Conservation (phyloP, 2,329 filamentous ascomycete genomes). For the Aspergillus sp. region DNA sequence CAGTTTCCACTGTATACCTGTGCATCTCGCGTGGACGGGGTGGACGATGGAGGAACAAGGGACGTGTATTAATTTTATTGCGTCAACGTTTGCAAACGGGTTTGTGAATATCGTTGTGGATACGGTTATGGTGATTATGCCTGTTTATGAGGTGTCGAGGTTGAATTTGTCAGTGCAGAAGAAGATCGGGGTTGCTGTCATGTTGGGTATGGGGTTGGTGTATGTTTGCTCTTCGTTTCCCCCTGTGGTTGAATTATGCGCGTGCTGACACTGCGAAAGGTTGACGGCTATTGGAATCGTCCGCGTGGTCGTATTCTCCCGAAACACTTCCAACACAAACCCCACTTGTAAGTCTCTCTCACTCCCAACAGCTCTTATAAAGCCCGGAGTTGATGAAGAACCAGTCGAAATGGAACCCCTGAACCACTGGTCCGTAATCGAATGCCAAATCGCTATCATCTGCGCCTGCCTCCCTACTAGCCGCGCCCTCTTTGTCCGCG, state of each 20-base stretch:
- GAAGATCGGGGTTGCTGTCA: conserved; percentile 12
- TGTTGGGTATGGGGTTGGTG: conserved; percentile 15
- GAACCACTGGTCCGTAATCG: conserved; percentile 23
- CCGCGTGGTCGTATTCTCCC: conserved; percentile 20
- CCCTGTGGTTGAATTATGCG: neutral
- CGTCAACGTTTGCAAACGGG: conserved; percentile 10
- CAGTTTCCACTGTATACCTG: conserved; percentile 12
- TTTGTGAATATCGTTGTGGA: conserved; percentile 17
- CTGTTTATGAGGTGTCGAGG: conserved; percentile 15
- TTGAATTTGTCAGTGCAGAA: conserved; percentile 12
- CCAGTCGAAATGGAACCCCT: conserved; percentile 17
- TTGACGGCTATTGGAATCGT: conserved; percentile 2
- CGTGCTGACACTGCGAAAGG: too few relatives aligned
- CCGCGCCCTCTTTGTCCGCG: conserved; percentile 15
- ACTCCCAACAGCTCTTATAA: neutral
- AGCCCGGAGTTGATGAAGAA: neutral
- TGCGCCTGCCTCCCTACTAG: conserved; percentile 21
- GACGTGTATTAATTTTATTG: conserved; percentile 14
- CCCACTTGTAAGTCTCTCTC: conserved; percentile 1
- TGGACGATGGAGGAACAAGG: conserved; percentile 11
- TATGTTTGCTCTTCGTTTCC: conserved; percentile 1
- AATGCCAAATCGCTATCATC: conserved; percentile 19
- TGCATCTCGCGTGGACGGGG: conserved; percentile 14
- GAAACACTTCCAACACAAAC: conserved; percentile 16
- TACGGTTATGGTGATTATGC: conserved; percentile 13